A percentile compares a stretch with the other conserved stretches of the same genome.
Evolutionary conservation across 768 basidiomycete species (phyloP).

Genomic region (Hortiboletus campestris): DNA sequence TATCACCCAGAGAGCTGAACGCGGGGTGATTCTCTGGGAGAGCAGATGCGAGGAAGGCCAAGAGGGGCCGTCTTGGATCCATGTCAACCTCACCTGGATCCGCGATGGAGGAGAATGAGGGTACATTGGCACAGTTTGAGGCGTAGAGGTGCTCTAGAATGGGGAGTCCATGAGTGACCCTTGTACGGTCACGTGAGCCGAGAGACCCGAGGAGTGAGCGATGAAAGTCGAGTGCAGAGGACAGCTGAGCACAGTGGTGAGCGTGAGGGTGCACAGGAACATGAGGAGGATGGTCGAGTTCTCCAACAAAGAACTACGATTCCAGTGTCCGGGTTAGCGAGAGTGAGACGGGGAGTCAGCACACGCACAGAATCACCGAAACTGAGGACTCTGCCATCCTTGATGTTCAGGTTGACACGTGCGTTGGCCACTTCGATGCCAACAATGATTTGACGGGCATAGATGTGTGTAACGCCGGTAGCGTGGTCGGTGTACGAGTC

Average conservation of each 20-base stretch:
- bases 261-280: constrained; percentile 44
- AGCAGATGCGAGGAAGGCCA: constrained; percentile 78
- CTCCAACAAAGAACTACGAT: constrained; percentile 69
- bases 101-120: constrained; percentile 2
- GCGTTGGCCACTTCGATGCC: constrained; percentile 88
- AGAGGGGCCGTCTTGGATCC: constrained; percentile 53
- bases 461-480: constrained; percentile 87
- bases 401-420: constrained; percentile 91
- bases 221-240: constrained; percentile 24
- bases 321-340: neutral
- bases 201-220: constrained; percentile 1
- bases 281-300: constrained; percentile 28
- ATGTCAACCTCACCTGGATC: constrained; percentile 28
- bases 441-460: constrained; percentile 78
- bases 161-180: constrained; percentile 11
- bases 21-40: constrained; percentile 45
- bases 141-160: constrained; percentile 44
- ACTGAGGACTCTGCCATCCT: constrained; percentile 79
- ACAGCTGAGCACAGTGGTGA: constrained; percentile 49
- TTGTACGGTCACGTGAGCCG: constrained; percentile 1
- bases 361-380: constrained; percentile 79
- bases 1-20: constrained; percentile 45
- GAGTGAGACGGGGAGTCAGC: neutral
- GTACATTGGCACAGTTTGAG: constrained; percentile 56
- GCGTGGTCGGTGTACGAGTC: constrained; percentile 85